Evolutionary conservation across 2,329 filamentous ascomycete species (phyloP).

Genomic region (Bipolaris cookei): DNA sequence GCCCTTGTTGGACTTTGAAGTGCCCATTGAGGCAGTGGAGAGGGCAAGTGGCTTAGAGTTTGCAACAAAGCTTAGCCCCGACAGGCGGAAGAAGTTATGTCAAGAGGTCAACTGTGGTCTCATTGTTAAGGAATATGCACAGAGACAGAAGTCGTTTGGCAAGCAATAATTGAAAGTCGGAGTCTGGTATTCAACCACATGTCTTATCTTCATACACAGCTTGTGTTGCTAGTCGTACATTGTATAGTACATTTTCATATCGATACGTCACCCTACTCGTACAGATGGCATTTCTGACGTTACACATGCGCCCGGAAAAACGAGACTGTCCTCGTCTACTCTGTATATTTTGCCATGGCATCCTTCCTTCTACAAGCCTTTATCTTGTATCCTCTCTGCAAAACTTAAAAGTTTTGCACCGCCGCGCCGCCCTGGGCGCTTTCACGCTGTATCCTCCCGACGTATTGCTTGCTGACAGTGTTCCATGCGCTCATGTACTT

Average conservation of each 20-base stretch:
- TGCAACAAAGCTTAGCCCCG: constrained; percentile 74
- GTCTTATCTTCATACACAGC: constrained; percentile 4
- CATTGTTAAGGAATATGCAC: constrained; percentile 78
- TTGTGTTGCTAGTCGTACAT: constrained; percentile 27
- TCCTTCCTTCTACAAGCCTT: neutral
- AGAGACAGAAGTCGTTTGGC: constrained; percentile 59
- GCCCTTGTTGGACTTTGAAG: constrained; percentile 89
- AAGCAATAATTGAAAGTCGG: constrained; percentile 32
- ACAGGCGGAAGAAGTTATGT: constrained; percentile 80
- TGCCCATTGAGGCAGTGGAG: constrained; percentile 91
- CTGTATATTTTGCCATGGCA: neutral
- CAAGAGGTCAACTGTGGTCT: constrained; percentile 84
- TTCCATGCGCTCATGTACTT: constrained; percentile 64
- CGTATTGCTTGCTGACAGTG: constrained; percentile 58
- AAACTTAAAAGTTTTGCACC: constrained; percentile 15
- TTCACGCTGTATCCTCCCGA: constrained; percentile 57
- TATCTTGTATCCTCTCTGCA: neutral
- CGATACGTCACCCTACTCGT: constrained; percentile 7
- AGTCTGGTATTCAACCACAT: constrained; percentile 6
- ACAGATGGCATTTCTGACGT: neutral
- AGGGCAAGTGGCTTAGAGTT: constrained; percentile 92
- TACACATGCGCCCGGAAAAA: neutral
- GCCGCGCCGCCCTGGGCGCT: constrained; percentile 11
- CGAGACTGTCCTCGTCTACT: neutral
- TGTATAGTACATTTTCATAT: constrained; percentile 32